Evolutionary conservation across 805 yeast genomes (phyloP).

Genomic region (Yarrowia sp.): DNA sequence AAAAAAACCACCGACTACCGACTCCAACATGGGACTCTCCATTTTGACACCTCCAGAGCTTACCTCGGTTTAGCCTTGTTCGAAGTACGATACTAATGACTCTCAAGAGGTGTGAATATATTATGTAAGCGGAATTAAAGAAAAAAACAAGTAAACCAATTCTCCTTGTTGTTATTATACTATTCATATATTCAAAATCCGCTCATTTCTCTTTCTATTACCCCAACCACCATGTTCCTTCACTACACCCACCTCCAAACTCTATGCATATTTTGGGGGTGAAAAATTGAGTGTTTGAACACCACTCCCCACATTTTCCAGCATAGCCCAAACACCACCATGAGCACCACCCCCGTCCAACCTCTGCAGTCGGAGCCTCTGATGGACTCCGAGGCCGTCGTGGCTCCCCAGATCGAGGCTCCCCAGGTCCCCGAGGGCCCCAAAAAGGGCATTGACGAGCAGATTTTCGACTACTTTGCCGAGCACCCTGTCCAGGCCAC

Average conservation of each 20-base stretch:
- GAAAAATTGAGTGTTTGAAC: conserved; percentile 12
- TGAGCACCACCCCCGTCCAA: conserved; percentile 36
- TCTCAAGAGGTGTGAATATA: not conserved
- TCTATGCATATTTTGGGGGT: conserved; percentile 1
- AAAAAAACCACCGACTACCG: too few relatives aligned
- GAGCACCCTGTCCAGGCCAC: conserved; percentile 38
- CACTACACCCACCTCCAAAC: not conserved
- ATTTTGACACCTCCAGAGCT: not conserved
- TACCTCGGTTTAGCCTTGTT: not conserved
- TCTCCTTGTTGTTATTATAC: too few relatives aligned
- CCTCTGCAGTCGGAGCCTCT: conserved; percentile 35
- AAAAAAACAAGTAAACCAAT: too few relatives aligned
- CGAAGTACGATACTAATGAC: not conserved
- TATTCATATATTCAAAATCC: not conserved
- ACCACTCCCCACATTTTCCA: conserved; percentile 3
- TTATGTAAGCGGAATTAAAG: too few relatives aligned
- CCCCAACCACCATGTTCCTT: too few relatives aligned
- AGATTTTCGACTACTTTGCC: conserved; percentile 41
- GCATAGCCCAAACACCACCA: conserved; percentile 4
- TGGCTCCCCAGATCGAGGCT: conserved; percentile 22
- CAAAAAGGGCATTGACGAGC: conserved; percentile 40
- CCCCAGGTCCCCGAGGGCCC: conserved; percentile 36
- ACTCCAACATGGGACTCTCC: not conserved
- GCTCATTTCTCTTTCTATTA: not conserved
- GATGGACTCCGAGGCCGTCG: conserved; percentile 25